Evolutionary conservation across 2,329 filamentous ascomycete genomes (phyloP).

Genomic region (Cytospora schulzeri): DNA sequence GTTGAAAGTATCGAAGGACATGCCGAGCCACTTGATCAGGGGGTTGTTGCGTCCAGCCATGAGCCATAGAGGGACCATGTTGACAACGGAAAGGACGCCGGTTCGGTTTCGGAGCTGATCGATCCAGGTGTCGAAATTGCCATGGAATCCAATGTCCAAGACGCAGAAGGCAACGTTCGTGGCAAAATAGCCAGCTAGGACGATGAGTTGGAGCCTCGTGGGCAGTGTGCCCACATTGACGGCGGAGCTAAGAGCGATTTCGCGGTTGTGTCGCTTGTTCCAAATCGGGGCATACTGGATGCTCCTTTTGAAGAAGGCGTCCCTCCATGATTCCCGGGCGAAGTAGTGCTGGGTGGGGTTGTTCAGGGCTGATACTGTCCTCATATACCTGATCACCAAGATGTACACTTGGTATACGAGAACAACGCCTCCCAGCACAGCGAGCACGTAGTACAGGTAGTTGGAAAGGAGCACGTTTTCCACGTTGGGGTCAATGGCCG

Average conservation of each 20-base stretch:
- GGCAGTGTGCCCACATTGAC: conserved; percentile 71
- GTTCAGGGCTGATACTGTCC: conserved; percentile 73
- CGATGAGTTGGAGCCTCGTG: conserved; percentile 73
- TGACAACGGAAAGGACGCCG: conserved; percentile 70
- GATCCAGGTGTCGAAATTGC: conserved; percentile 46
- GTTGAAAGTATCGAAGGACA: conserved; percentile 84
- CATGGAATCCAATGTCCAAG: conserved; percentile 62
- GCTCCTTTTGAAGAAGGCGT: conserved; percentile 67
- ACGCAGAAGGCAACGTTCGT: conserved; percentile 80
- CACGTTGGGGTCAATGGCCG: conserved; percentile 39
- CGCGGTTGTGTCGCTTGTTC: conserved; percentile 75
- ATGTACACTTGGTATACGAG: conserved; percentile 67
- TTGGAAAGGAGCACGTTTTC: conserved; percentile 59
- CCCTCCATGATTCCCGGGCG: conserved; percentile 54
- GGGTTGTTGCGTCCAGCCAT: conserved; percentile 79
- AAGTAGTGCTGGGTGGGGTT: conserved; percentile 84
- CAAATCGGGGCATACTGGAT: conserved; percentile 71
- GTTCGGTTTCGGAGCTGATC: conserved; percentile 66
- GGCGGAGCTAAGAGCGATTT: conserved; percentile 63
- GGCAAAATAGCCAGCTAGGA: conserved; percentile 68
- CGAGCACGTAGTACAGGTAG: conserved; percentile 66
- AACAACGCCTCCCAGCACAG: conserved; percentile 62
- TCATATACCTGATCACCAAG: conserved; percentile 66
- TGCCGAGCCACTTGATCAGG: conserved; percentile 68
- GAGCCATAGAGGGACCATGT: conserved; percentile 77